Base-by-base conservation (phyloP, 2,329 filamentous ascomycete species). In the Exophiala calicioides region DNA sequence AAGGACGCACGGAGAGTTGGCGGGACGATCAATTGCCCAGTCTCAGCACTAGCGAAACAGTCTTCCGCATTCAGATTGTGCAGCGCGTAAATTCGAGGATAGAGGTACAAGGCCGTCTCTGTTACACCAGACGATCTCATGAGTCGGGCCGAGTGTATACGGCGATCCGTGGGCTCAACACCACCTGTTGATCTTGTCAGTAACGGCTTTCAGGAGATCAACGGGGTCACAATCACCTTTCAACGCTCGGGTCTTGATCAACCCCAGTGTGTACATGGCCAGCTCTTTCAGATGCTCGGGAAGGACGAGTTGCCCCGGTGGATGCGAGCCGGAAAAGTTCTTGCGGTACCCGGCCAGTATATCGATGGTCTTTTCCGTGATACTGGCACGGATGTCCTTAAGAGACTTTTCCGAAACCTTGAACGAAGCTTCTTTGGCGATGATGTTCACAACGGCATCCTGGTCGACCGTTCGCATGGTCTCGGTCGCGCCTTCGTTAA, bases 281-380 rank as follows among this genome's bases (percentile, higher is more conserved):
- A 95, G 90, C 65, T 98, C 93, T 65, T 97, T 97, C 21, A 98
- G 79, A 57, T 91, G 88, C 70, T 98, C 93, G 0, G 93, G 93
- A 69, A 98, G 82, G 21, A 98, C 90, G 21, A 98, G 80, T 68
- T 98, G 90, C 4, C 90, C 88, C 1, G 90, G 88, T 6, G 93
- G 91, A 62, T 95, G 88, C 2, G 83, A 80, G 47, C 87, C 87
- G 2, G 89, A 86, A 60, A 93, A 93, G 68, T 95, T 86, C 71
- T 95, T 97, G 57, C 93, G 83, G 68, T 98, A 97, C 44, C 84
- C 86, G 20, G 90, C 86, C 48, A 97, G 80, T 43, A 97, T 86
- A 62, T 97, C 91, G 47, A 96, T 89, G 0, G 88, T 90, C 70
- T 90, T 93, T 68, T 97, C 93, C 1, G 87, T 90, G 23, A 98